These are phyloP conservation scores for Lupinus albus DNA, from an alignment of 306 rosid species.

Conservation along the genomic window DNA sequence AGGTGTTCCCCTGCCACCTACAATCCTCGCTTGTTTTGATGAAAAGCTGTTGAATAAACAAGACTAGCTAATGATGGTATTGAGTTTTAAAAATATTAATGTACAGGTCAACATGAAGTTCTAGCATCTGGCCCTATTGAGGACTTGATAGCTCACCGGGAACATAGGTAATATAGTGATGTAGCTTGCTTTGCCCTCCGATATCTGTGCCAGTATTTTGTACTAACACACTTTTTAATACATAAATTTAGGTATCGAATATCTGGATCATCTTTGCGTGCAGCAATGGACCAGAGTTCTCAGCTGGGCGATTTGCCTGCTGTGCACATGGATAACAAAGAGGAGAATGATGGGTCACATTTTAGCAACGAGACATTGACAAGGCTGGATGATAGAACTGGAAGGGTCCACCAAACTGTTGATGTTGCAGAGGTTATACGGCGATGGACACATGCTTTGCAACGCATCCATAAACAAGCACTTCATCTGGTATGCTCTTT, in stretches of 20 bases:
- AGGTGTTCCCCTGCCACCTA: slow-evolving; percentile 1
- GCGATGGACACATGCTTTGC: slow-evolving; percentile 99
- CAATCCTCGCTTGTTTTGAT: background rate
- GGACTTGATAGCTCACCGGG: slow-evolving; percentile 96
- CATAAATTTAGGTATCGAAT: slow-evolving; percentile 80
- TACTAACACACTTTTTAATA: slow-evolving; percentile 40
- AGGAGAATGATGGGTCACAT: slow-evolving; percentile 66
- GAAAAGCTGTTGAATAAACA: background rate
- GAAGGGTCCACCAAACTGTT: slow-evolving; percentile 77
- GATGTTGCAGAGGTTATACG: slow-evolving; percentile 96
- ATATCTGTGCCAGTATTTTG: slow-evolving; percentile 24
- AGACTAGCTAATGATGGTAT: slow-evolving; percentile 14
- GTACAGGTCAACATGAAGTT: slow-evolving; percentile 92
- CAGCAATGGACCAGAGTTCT: slow-evolving; percentile 99
- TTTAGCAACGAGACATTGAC: slow-evolving; percentile 59
- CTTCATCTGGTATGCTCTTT: slow-evolving; percentile 73
- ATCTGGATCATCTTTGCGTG: slow-evolving; percentile 97
- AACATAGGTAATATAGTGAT: slow-evolving; percentile 75
- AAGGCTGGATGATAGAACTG: slow-evolving; percentile 80
- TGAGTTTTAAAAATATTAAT: slow-evolving; percentile 32
- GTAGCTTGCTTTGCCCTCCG: slow-evolving; percentile 27
- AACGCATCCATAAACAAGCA: slow-evolving; percentile 96
- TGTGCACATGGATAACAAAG: slow-evolving; percentile 60
- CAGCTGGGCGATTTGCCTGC: slow-evolving; percentile 62
- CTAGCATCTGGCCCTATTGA: slow-evolving; percentile 99